Evolutionary conservation across 1,284 basidiomycete genomes (phyloP).

Genomic region (Gymnopus androsaceus): DNA sequence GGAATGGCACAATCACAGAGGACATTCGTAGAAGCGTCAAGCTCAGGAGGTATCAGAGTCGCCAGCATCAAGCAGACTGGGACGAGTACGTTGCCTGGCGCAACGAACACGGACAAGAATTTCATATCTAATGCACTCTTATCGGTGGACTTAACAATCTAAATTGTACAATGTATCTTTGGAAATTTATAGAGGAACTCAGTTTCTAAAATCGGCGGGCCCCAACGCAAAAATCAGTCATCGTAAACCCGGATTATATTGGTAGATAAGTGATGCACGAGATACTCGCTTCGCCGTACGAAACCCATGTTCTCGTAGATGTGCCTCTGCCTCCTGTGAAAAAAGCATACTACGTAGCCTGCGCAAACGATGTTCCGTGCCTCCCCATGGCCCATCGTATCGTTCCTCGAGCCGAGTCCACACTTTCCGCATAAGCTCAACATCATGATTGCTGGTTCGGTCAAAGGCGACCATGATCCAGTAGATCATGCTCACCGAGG

Average conservation of each 20-base stretch:
- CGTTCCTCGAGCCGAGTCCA: conserved; percentile 56
- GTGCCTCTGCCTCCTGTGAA: conserved; percentile 23
- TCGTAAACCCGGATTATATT: background rate
- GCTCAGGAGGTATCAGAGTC: conserved; percentile 86
- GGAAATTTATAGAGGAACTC: background rate
- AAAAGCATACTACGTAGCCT: conserved; percentile 41
- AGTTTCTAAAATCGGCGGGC: background rate
- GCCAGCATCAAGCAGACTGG: conserved; percentile 71
- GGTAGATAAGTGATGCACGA: background rate
- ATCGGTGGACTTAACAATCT: too few relatives aligned
- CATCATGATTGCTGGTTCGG: conserved; percentile 55
- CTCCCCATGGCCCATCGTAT: conserved; percentile 50
- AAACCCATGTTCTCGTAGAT: conserved; percentile 12
- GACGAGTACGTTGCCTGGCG: conserved; percentile 81
- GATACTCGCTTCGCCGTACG: background rate
- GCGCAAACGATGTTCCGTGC: conserved; percentile 45
- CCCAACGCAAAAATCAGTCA: background rate
- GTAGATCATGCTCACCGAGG: conserved; percentile 52
- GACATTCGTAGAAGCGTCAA: conserved; percentile 77
- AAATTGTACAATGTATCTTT: too few relatives aligned
- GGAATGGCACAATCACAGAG: conserved; percentile 81
- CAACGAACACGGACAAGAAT: conserved; percentile 36
- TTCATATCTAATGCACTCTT: background rate
- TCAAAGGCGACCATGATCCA: conserved; percentile 68
- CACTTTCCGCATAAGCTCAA: conserved; percentile 47